A percentile compares a stretch with the other conserved stretches of the same genome.
phyloP scores from a whole-genome alignment of 108 stramenopile genomes.

The Conticribra weissflogii region DNA sequence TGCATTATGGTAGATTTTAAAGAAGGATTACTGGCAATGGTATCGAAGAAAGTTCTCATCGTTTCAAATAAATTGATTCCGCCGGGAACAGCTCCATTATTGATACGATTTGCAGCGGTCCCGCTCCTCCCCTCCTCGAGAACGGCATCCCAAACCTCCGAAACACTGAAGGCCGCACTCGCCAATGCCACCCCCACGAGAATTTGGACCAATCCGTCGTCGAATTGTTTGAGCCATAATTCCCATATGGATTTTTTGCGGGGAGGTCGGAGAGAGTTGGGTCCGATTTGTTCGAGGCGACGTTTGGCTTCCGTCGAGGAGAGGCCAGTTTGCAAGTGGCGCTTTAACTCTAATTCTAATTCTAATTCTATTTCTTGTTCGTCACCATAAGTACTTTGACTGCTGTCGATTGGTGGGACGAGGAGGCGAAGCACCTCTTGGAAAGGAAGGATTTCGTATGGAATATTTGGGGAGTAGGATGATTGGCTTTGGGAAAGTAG shows the following conservation, averaged over 20 bases:
- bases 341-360: neutral
- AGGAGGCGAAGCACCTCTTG: conserved; percentile 13
- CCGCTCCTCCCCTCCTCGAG: neutral
- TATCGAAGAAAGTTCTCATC: neutral
- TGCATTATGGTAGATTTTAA: conserved; percentile 18
- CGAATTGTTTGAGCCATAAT: conserved; percentile 39
- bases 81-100: neutral
- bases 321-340: conserved; percentile 30
- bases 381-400: neutral
- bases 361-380: neutral
- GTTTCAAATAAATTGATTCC: neutral
- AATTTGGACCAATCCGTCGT: conserved; percentile 37
- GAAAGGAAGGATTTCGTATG: conserved; percentile 33
- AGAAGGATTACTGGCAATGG: neutral
- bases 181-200: conserved; percentile 23
- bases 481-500: neutral
- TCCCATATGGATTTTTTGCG: conserved; percentile 35
- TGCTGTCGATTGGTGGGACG: conserved; percentile 1
- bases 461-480: conserved; percentile 13
- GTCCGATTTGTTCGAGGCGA: conserved; percentile 17
- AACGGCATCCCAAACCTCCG: conserved; percentile 35
- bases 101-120: neutral
- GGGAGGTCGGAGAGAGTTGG: conserved; percentile 21
- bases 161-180: conserved; percentile 40
- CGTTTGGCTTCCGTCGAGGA: conserved; percentile 15